phyloP scores from a whole-genome alignment of 1,284 basidiomycete genomes.

The Cryptococcus sp. region DNA sequence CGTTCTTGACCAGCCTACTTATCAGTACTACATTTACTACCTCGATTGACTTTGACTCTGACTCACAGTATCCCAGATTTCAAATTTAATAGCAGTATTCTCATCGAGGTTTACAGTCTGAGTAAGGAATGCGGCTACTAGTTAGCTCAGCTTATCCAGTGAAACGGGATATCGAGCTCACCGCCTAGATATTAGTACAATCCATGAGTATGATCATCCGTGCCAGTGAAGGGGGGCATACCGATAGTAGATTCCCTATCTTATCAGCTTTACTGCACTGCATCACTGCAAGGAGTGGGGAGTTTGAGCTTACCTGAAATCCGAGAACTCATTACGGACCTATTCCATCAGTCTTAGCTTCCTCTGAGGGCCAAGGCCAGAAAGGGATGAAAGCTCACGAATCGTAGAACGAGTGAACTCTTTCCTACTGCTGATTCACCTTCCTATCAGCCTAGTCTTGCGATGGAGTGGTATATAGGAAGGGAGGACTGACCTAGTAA shows the following conservation, averaged over 20 bases:
- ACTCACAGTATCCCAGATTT: constrained; percentile 73
- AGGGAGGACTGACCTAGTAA: constrained; percentile 63
- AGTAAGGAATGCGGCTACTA: constrained; percentile 85
- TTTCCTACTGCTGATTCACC: constrained; percentile 97
- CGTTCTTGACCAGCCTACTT: constrained; percentile 49
- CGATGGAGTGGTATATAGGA: neutral
- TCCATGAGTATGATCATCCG: neutral
- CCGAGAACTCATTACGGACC: constrained; percentile 86
- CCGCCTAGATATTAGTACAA: constrained; percentile 13
- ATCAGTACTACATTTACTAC: neutral
- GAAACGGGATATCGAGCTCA: constrained; percentile 6
- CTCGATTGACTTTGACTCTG: neutral
- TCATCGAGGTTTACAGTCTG: constrained; percentile 90
- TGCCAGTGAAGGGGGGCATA: constrained; percentile 9
- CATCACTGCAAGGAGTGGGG: neutral
- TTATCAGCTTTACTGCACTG: too few relatives aligned
- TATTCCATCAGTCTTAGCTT: constrained; percentile 10
- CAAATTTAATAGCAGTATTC: constrained; percentile 89
- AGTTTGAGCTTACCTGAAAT: constrained; percentile 70
- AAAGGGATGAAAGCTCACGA: constrained; percentile 58
- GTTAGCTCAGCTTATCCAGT: constrained; percentile 15
- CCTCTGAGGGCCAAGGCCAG: neutral
- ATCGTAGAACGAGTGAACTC: constrained; percentile 89
- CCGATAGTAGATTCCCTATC: constrained; percentile 47
- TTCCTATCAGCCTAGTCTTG: constrained; percentile 35